Percentiles rank a stretch among this genome's conserved stretches.
These are phyloP conservation scores for Solanum chilense DNA, from an alignment of 257 asterid genomes.

Conservation along the genomic window DNA sequence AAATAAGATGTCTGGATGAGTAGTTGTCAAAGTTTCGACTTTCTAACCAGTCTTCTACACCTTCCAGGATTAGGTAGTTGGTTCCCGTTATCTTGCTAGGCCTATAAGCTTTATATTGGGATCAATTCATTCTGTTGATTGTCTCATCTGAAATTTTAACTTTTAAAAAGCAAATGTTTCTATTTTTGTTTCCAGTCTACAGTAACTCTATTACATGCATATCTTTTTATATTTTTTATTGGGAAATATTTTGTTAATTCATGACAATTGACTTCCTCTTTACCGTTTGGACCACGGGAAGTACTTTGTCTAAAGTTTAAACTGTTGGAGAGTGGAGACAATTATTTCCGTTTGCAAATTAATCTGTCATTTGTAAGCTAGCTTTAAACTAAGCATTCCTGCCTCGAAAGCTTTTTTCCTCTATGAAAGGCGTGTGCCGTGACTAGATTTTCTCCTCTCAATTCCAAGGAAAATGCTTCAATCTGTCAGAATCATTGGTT, in stretches of 20 bases:
- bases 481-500: neutral
- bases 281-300: neutral
- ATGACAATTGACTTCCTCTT: neutral
- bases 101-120: neutral
- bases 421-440: neutral
- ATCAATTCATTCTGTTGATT: neutral
- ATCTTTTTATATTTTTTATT: neutral
- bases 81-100: neutral
- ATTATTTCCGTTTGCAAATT: neutral
- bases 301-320: neutral
- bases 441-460: neutral
- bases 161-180: neutral
- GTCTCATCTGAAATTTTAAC: neutral
- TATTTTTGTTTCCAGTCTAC: neutral
- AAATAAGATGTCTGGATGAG: neutral
- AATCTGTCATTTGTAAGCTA: neutral
- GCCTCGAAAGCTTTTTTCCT: neutral
- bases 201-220: neutral
- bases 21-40: neutral
- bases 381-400: neutral
- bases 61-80: too few relatives aligned
- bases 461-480: neutral
- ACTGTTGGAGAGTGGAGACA: neutral
- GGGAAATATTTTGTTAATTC: neutral
- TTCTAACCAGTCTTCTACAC: neutral